Evolutionary conservation across 129 eudicot genomes (phyloP).

Genomic region (Cynara cardunculus): DNA sequence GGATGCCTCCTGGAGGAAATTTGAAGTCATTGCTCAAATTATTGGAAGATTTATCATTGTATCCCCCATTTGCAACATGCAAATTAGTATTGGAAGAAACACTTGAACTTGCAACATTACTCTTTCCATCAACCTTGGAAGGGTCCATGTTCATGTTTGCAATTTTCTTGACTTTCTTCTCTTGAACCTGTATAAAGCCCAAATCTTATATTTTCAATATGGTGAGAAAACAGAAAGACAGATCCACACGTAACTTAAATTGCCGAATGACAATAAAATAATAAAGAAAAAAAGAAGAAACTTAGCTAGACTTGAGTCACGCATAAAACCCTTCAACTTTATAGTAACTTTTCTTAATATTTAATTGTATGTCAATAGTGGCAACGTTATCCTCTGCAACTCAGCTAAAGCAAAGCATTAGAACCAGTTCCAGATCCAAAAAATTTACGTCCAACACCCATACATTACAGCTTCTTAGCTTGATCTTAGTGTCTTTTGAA

Average conservation of each 20-base stretch:
- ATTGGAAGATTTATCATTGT: constrained; percentile 45
- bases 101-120: constrained; percentile 57
- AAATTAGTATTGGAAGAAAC: constrained; percentile 49
- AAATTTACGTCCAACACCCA: not conserved
- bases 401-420: not conserved
- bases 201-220: not conserved
- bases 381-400: not conserved
- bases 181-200: constrained; percentile 65
- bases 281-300: not conserved
- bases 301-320: not conserved
- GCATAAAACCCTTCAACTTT: not conserved
- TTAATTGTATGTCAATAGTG: not conserved
- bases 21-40: constrained; percentile 55
- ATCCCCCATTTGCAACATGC: constrained; percentile 68
- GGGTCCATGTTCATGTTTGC: constrained; percentile 69
- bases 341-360: not conserved
- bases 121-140: constrained; percentile 69
- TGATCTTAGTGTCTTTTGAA: not conserved
- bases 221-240: not conserved
- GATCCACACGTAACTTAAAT: not conserved
- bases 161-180: constrained; percentile 89
- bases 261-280: not conserved
- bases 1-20: constrained; percentile 78
- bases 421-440: not conserved
- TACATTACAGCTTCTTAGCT: not conserved